Conservation (phyloP, 2,329 filamentous ascomycete species). For the Neophaeococcomyces aloes region DNA sequence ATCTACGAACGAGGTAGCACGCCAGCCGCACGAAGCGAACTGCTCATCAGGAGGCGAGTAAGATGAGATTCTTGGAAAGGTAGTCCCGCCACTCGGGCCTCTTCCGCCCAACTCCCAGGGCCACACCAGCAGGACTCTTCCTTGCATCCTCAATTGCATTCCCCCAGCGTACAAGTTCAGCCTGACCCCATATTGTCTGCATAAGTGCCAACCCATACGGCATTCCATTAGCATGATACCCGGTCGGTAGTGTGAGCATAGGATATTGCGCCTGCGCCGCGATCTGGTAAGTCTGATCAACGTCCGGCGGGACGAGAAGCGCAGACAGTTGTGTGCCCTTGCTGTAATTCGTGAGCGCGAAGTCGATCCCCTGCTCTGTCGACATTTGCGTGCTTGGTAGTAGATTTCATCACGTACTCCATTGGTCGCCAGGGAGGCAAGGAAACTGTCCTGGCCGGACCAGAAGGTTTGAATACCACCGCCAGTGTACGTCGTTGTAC, state of each 20-base stretch:
- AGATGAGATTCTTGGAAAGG: constrained; percentile 1
- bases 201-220: constrained; percentile 22
- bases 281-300: constrained; percentile 24
- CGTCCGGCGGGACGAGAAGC: constrained; percentile 25
- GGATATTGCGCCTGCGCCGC: constrained; percentile 27
- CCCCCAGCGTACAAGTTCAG: constrained; percentile 24
- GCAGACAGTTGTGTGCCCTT: constrained; percentile 22
- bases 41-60: too few species aligned
- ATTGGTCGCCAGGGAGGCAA: constrained; percentile 12
- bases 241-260: constrained; percentile 25
- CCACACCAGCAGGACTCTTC: constrained; percentile 10
- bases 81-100: constrained; percentile 2
- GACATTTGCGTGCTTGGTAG: constrained; percentile 21
- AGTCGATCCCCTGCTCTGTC: constrained; percentile 25
- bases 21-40: too few species aligned
- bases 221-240: constrained; percentile 21
- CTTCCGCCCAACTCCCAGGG: background rate
- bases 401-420: constrained; percentile 23
- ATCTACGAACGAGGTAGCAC: too few species aligned
- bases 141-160: constrained; percentile 27
- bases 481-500: too few species aligned
- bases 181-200: constrained; percentile 25
- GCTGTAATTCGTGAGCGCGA: constrained; percentile 18
- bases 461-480: constrained; percentile 23
- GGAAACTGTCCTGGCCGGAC: constrained; percentile 21